These are phyloP conservation scores for Xylariaceae sp. DNA, from an alignment of 2,329 filamentous ascomycete species.

Conservation along the genomic window DNA sequence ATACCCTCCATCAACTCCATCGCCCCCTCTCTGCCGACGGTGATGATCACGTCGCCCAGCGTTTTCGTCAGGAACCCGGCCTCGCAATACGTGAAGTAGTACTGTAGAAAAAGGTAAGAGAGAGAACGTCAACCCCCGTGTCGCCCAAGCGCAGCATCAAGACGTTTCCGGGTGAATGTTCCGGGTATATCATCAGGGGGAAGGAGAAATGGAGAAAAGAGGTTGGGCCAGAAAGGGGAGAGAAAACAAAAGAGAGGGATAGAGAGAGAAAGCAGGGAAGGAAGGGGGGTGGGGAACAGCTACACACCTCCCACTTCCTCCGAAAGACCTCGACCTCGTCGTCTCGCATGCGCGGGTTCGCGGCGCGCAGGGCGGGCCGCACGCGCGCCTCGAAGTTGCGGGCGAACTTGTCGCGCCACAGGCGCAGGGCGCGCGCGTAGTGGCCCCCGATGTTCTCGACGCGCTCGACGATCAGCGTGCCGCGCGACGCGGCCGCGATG, in stretches of 20 bases:
- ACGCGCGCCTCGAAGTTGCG: slow-evolving; percentile 54
- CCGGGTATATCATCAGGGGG: no score
- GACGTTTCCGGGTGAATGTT: no score
- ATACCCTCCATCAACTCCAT: slow-evolving; percentile 64
- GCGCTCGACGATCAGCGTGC: slow-evolving; percentile 56
- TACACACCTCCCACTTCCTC: slow-evolving; percentile 61
- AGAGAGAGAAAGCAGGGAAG: no score
- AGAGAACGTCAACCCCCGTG: no score
- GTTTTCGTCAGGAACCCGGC: slow-evolving; percentile 66
- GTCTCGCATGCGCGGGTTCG: slow-evolving; percentile 52
- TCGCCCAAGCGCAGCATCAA: slow-evolving; percentile 9
- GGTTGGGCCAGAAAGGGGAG: no score
- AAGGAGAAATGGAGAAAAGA: no score
- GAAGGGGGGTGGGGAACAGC: no score
- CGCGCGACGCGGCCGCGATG: slow-evolving; percentile 52
- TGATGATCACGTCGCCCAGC: slow-evolving; percentile 65
- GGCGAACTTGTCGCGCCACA: slow-evolving; percentile 63
- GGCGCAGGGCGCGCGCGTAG: slow-evolving; percentile 59
- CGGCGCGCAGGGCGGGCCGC: slow-evolving; percentile 47
- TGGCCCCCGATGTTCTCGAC: slow-evolving; percentile 69
- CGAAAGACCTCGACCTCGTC: slow-evolving; percentile 59
- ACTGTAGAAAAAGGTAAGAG: slow-evolving; percentile 40
- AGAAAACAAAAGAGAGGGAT: no score
- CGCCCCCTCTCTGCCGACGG: slow-evolving; percentile 57
- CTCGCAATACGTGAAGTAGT: slow-evolving; percentile 71